Evolutionary conservation across 2,329 filamentous ascomycete genomes (phyloP).

Genomic region (Cladobotryum mycophilum): DNA sequence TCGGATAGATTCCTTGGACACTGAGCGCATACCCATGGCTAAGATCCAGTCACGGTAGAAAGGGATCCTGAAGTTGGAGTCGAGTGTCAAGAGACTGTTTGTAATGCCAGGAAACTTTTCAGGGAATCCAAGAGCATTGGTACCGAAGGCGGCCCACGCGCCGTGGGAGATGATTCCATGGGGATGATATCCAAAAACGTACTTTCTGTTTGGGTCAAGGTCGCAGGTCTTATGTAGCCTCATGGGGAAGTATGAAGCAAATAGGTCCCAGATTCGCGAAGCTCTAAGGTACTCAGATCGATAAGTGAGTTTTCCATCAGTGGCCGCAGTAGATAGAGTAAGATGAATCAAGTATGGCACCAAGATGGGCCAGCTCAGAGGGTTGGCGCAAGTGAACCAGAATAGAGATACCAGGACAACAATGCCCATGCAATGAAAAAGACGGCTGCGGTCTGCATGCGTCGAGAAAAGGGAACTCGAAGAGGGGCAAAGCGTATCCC

Average conservation of each 20-base stretch:
- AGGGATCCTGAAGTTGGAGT: slow-evolving; percentile 89
- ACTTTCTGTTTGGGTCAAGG: slow-evolving; percentile 76
- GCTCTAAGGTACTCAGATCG: slow-evolving; percentile 70
- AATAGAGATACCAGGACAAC: slow-evolving; percentile 69
- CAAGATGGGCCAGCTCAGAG: slow-evolving; percentile 78
- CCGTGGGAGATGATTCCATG: slow-evolving; percentile 97
- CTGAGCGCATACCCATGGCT: slow-evolving; percentile 77
- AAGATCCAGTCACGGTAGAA: slow-evolving; percentile 94
- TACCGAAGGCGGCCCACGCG: slow-evolving; percentile 87
- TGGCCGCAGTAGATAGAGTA: slow-evolving; percentile 70
- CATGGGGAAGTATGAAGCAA: slow-evolving; percentile 89
- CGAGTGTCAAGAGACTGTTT: slow-evolving; percentile 88
- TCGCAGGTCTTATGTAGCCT: slow-evolving; percentile 77
- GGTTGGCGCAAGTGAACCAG: slow-evolving; percentile 86
- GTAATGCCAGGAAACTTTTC: slow-evolving; percentile 91
- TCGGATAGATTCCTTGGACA: slow-evolving; percentile 86
- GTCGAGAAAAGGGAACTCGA: slow-evolving; percentile 62
- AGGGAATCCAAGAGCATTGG: slow-evolving; percentile 80
- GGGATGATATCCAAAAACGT: slow-evolving; percentile 95
- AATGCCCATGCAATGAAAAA: slow-evolving; percentile 68
- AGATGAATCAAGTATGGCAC: slow-evolving; percentile 77
- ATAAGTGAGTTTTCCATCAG: slow-evolving; percentile 66
- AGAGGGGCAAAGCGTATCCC: slow-evolving; percentile 80
- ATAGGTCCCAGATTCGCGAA: slow-evolving; percentile 75
- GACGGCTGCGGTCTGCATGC: slow-evolving; percentile 73